These are phyloP conservation scores for Dendrobium catenatum DNA, from an alignment of 106 monocot species.

Conservation along the genomic window DNA sequence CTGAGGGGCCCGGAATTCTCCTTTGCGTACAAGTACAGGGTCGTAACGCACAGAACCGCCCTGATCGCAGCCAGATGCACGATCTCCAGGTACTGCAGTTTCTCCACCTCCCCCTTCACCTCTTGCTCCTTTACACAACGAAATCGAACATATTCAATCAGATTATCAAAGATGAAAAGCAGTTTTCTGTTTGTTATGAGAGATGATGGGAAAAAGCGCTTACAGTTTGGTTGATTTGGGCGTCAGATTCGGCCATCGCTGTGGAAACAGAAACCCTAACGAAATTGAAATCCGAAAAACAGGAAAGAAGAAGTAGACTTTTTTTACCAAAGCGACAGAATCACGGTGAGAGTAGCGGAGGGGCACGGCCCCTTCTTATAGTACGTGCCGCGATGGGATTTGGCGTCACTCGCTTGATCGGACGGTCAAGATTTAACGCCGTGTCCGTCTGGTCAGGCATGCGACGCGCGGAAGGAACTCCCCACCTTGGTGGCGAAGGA, in stretches of 20 bases:
- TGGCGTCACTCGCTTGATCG: not conserved
- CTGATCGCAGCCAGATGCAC: constrained; percentile 46
- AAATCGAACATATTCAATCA: not conserved
- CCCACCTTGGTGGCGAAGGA: not conserved
- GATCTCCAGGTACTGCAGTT: constrained; percentile 51
- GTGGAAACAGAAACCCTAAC: not conserved
- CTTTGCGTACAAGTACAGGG: constrained; percentile 47
- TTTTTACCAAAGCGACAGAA: not conserved
- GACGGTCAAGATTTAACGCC: not conserved
- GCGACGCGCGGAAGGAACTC: not conserved
- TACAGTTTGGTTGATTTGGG: not conserved
- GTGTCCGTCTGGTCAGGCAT: not conserved
- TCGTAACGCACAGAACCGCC: constrained; percentile 21
- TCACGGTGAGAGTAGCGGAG: not conserved
- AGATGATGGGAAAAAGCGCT: not conserved
- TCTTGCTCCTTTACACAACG: not conserved
- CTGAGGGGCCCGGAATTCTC: constrained; percentile 47
- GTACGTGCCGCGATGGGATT: not conserved
- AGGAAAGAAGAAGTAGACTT: not conserved
- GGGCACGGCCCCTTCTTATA: not conserved
- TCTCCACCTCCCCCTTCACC: constrained; percentile 20
- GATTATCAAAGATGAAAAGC: not conserved
- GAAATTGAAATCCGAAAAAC: not conserved
- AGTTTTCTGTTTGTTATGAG: no score
- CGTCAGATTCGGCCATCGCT: constrained; percentile 4